Evolutionary conservation across 768 basidiomycete species (phyloP).

Genomic region (Nidularia pulvinata): DNA sequence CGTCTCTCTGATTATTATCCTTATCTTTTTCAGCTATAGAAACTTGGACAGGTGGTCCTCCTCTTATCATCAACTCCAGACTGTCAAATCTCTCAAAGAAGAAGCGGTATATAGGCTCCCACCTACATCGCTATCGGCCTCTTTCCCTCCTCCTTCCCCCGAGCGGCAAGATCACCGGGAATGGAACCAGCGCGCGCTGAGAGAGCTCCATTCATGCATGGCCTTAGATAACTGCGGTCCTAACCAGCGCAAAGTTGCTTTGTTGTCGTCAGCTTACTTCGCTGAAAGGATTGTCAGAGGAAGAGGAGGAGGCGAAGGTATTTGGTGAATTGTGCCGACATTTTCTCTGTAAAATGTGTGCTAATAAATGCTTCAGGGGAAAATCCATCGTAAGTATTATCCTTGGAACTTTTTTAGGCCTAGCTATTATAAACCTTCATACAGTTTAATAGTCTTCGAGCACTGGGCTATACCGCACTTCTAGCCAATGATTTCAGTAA

Average conservation of each 20-base stretch:
- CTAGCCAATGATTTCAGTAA: conserved; percentile 19
- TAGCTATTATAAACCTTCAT: background rate
- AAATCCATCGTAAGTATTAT: conserved; percentile 17
- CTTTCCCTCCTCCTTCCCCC: background rate
- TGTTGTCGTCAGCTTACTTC: conserved; percentile 23
- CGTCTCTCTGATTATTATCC: background rate
- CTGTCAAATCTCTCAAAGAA: background rate
- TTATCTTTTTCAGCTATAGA: background rate
- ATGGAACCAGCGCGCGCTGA: conserved; percentile 20
- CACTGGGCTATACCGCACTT: conserved; percentile 13
- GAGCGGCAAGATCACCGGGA: conserved; percentile 9
- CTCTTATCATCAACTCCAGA: background rate
- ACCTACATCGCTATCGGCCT: background rate
- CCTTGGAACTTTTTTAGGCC: background rate
- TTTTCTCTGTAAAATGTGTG: background rate
- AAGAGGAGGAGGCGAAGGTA: conserved; percentile 12
- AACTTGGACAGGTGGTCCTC: background rate
- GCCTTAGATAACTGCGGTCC: conserved; percentile 18
- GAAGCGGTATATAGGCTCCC: background rate
- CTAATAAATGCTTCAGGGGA: conserved; percentile 10
- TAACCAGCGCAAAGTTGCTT: conserved; percentile 30
- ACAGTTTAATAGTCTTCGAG: background rate
- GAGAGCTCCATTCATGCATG: conserved; percentile 22
- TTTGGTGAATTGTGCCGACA: conserved; percentile 17
- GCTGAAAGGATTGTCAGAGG: conserved; percentile 12